Evolutionary conservation across 2,329 filamentous ascomycete species (phyloP), one percentile per base, ranked within the genome.

Genomic region (Nigrograna mackinnonii): DNA sequence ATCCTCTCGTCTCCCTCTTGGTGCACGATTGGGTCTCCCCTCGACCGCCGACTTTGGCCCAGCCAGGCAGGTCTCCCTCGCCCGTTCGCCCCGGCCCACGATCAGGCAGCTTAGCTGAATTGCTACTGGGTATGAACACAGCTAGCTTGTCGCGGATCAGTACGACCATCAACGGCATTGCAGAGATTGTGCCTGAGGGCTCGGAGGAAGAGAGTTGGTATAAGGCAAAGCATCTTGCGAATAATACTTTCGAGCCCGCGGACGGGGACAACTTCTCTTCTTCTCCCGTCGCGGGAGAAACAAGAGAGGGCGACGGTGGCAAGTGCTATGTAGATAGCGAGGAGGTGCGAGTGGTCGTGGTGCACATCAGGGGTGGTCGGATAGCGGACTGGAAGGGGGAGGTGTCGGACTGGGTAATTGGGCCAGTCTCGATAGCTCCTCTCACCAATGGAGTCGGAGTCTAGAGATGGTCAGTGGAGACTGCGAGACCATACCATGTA

Each of bases 21-120:
- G 94, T 97, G 5, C 94, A 99, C 72, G 94, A 97, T 73, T 99
- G 91, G 94, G 87, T 96, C 44, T 95, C 90, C 2, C 90, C 95
- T 68, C 85, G 94, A 2, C 91, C 92, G 1, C 89, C 90, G 0
- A 91, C 87, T 6, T 82, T 87, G 39, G 79, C 49, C 30, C 60
- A 65, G 18, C 53, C 65, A 56, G 74, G 65, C 44, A 78, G 75
- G 47, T 79, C 75, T 37, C 84, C 82, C 48, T 87, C 83, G 28
- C 85, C 82, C 75, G 14, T 85, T 79, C 37, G 82, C 30, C 48
- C 53, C 37, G 54, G 49, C 6, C 60, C 65, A 0, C 63, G 69
- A 47, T 80, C 84, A 12, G 91, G 88, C 26, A 88, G 85, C 47
- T 80, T 97, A 13, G 91, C 92, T 5, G 83, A 84, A 19, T 79